Base-by-base conservation (phyloP, 495 filamentous ascomycete species). In the Penicillium paradoxum region DNA sequence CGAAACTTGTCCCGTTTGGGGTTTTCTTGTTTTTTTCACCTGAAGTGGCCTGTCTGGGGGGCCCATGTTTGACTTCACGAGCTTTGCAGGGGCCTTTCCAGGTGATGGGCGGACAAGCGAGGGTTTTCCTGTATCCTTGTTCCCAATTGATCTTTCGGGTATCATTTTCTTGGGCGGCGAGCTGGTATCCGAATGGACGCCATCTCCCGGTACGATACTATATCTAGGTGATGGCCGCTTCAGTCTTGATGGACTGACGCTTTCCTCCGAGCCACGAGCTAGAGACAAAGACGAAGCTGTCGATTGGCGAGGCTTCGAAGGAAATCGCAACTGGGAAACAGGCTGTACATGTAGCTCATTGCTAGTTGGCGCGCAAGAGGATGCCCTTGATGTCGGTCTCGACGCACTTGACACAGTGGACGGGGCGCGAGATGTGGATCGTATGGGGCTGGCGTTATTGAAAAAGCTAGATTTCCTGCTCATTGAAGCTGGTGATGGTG, bases 401-500 rank as follows among this genome's bases (percentile, higher is more conserved):
- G 74, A 73, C 32, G 71, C 78, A 49, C 64, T 77, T 22, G 75
- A 74, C 54, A 81, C 58, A 14, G 76, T 71, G 9, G 80, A 85
- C 18, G 76, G 67, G 8, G 85, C 79, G 13, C 80, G 73, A 27
- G 78, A 75, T 2, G 76, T 73, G 10, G 81, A 79, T 9, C 76
- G 73, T 64, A 80, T 79, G 10, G 81, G 79, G 54, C 78, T 82
- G 43, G 80, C 72, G 11, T 73, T 65, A 48, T 71, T 74, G 64
- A 83, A 87, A 66, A 88, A 85, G 58, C 76, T 82, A 9, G 83
- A 85, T 50, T 72, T 71, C 51, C 82, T 69, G 52, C 76, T 71
- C 9, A 65, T 62, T n/a, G 79, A 69, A 2, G 75, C 79, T 7
- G 86, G 86, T 15, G 86, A 86, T 2, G 83, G 75, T 3, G 85